These are phyloP conservation scores for Exophiala calicioides DNA, from an alignment of 2,329 filamentous ascomycete genomes.

Conservation along the genomic window DNA sequence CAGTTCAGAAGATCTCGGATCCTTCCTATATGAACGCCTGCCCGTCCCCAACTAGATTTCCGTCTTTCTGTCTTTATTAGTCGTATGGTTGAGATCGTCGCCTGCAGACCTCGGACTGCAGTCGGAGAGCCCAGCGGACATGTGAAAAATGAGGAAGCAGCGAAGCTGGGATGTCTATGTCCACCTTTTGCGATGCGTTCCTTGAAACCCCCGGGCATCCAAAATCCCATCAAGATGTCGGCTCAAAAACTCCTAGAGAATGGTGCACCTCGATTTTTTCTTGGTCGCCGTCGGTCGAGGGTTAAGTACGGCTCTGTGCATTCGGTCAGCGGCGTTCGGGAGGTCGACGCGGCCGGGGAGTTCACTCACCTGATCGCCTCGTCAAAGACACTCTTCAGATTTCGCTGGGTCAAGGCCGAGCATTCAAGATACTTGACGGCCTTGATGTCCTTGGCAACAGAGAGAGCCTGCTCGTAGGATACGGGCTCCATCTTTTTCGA, in stretches of 20 bases:
- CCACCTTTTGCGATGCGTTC: conserved; percentile 23
- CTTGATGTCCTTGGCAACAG: conserved; percentile 88
- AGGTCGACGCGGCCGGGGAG: background rate
- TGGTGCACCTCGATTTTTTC: conserved; percentile 47
- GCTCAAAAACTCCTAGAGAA: conserved; percentile 37
- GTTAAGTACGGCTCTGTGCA: conserved; percentile 49
- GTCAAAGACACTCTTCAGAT: conserved; percentile 97
- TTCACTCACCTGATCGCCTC: conserved; percentile 86
- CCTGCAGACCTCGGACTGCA: background rate
- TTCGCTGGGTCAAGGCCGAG: conserved; percentile 92
- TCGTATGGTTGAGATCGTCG: conserved; percentile 15
- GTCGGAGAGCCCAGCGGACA: conserved; percentile 2
- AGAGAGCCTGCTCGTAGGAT: conserved; percentile 85
- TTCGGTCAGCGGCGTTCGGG: conserved; percentile 8
- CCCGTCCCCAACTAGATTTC: conserved; percentile 19
- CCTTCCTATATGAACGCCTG: conserved; percentile 22
- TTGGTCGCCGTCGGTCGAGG: conserved; percentile 48
- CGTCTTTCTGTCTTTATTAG: conserved; percentile 21
- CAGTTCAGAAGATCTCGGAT: conserved; percentile 8
- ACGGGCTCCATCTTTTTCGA: conserved; percentile 97
- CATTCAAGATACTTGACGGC: conserved; percentile 98
- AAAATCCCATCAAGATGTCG: conserved; percentile 3
- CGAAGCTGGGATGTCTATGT: conserved; percentile 25
- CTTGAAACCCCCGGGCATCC: conserved; percentile 1
- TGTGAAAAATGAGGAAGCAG: conserved; percentile 14